Evolutionary conservation across 176 grass and related monocot species (phyloP).

Genomic region (Carex myosuroides): DNA sequence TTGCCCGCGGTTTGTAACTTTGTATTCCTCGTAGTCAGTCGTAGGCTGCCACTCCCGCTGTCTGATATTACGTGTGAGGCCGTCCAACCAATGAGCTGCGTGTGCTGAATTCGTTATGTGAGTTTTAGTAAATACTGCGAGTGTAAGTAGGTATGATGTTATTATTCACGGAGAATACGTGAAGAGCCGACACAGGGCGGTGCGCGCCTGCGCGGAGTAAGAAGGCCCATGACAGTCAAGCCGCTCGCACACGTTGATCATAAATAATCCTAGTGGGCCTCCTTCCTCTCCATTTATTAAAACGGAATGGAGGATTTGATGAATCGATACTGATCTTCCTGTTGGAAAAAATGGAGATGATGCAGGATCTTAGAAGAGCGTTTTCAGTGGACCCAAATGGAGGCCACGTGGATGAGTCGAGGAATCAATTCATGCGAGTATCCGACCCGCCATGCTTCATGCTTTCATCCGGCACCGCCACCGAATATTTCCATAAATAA

Average conservation of each 20-base stretch:
- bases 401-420: neutral
- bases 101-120: neutral
- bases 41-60: neutral
- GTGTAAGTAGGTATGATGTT: neutral
- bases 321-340: accelerated
- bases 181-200: neutral
- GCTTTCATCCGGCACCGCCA: slow-evolving; percentile 13
- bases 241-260: neutral
- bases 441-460: neutral
- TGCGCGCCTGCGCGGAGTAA: neutral
- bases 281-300: neutral
- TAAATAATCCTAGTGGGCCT: neutral
- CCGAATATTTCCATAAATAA: slow-evolving; percentile 8
- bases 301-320: neutral
- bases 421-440: neutral
- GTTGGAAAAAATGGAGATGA: neutral
- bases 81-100: too few species aligned
- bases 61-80: neutral
- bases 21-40: too few species aligned
- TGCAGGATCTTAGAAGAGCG: neutral
- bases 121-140: neutral
- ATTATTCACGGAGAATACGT: neutral
- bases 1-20: neutral
- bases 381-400: neutral
- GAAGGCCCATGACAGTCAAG: neutral